phyloP scores from a whole-genome alignment of 352 stramenopile genomes.

The Detonula confervacea region DNA sequence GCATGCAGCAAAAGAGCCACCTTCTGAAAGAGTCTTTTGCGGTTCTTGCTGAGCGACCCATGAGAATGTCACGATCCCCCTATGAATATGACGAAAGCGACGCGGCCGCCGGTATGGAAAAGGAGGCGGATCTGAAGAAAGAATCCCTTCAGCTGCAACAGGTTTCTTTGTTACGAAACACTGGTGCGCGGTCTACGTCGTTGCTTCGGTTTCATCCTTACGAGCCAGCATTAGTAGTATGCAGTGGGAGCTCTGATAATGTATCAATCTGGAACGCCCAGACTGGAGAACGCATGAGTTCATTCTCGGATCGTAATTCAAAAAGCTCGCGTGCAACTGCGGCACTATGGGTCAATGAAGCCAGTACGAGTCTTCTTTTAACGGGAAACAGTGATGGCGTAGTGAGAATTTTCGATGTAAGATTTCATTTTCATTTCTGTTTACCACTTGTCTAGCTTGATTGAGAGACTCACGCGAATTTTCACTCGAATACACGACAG shows the following conservation, averaged over 20 bases:
- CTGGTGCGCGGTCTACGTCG: slow-evolving; percentile 93
- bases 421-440: not conserved
- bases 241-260: slow-evolving; percentile 92
- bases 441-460: not conserved
- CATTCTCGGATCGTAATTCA: slow-evolving; percentile 77
- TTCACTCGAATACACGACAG: not conserved
- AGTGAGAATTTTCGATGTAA: slow-evolving; percentile 92
- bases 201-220: slow-evolving; percentile 97
- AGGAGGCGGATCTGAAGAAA: slow-evolving; percentile 61
- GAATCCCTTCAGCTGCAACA: slow-evolving; percentile 89
- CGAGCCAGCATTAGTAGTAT: slow-evolving; percentile 92
- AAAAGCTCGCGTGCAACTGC: slow-evolving; percentile 89
- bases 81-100: slow-evolving; percentile 48
- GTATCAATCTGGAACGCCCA: slow-evolving; percentile 96
- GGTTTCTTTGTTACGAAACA: slow-evolving; percentile 89
- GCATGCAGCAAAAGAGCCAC: slow-evolving; percentile 57
- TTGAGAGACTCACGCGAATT: not conserved
- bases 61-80: slow-evolving; percentile 19
- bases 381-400: slow-evolving; percentile 96
- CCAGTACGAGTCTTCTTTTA: slow-evolving; percentile 90
- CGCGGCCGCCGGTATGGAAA: slow-evolving; percentile 42
- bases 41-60: slow-evolving; percentile 58
- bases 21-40: slow-evolving; percentile 71
- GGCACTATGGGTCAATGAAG: slow-evolving; percentile 97
- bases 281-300: slow-evolving; percentile 65